Base-by-base conservation (phyloP, 345 rosid species). In the Punica granatum region DNA sequence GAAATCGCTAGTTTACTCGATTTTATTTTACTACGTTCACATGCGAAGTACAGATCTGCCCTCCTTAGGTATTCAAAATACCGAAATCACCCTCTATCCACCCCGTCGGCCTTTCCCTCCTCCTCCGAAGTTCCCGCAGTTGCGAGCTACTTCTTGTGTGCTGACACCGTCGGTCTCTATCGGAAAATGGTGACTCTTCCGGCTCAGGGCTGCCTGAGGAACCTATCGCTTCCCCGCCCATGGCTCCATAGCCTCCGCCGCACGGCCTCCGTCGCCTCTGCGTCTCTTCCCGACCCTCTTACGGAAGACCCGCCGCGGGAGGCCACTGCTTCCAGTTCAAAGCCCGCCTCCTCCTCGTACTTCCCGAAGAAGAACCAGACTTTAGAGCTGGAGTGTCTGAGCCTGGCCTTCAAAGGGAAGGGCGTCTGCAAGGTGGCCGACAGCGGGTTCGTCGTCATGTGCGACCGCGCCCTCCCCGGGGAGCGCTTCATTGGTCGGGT, bases 391-490 rank as follows among this genome's bases (percentile, higher is more conserved):
- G 97, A 81, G 3, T 90, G 98, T 48, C 90, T 88, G 81, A 83
- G 94, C 73, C 70, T 90, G 70, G 98, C 87, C n/a, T 93, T 85
- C 71, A 93, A 93, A 60, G 97, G 97, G 6, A 87, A 84, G 76
- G 97, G 98, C 10, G 75, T 90, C 42, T 93, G 97, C 56, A 88
- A 87, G 76, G 96, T 81, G 65, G 79, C 79, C 4, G 94, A 83
- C 26, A 85, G 96, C 53, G 98, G 98, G 58, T 87, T 84, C 72
- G 87, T 93, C 67, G 85, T 88, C 66, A 76, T 90, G 88, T 90
- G 96, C 74, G 92, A 87, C 78, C 86, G 96, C 42, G 96, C 93
- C 19, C 90, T 93, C 43, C 96, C 97, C 34, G 96, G 98, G 32
- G 98, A 93, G 73, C 84, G 92, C 60, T 89, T 93, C 78, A 62